phyloP scores from a whole-genome alignment of 2,329 filamentous ascomycete species.

The Aspergillus flavus region DNA sequence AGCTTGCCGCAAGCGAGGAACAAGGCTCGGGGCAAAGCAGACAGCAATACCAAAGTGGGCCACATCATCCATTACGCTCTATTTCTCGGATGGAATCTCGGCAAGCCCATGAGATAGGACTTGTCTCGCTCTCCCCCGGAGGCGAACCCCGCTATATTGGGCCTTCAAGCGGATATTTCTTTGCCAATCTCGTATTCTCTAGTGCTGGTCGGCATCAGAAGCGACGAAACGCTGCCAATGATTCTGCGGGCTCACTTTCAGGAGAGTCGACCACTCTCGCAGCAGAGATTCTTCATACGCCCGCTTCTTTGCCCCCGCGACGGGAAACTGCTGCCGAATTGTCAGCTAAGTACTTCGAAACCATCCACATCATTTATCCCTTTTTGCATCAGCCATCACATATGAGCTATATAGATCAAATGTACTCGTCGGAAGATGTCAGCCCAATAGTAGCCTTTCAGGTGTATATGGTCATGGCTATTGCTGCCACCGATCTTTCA shows the following conservation, averaged over 20 bases:
- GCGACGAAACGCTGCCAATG: slow-evolving; percentile 7
- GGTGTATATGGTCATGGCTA: slow-evolving; percentile 57
- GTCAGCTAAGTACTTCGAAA: slow-evolving; percentile 52
- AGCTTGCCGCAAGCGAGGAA: background rate
- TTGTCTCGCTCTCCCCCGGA: slow-evolving; percentile 54
- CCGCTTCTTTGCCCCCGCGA: slow-evolving; percentile 29
- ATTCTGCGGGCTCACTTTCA: background rate
- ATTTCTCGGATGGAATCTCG: slow-evolving; percentile 7
- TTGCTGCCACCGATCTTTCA: slow-evolving; percentile 51
- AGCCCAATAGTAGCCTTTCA: slow-evolving; percentile 48
- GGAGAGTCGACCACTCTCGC: slow-evolving; percentile 26
- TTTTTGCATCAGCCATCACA: slow-evolving; percentile 53
- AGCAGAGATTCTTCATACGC: slow-evolving; percentile 31
- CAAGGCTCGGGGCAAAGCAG: background rate
- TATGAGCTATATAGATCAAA: slow-evolving; percentile 34
- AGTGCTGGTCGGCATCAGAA: slow-evolving; percentile 33
- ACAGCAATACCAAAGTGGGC: background rate
- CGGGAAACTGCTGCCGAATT: slow-evolving; percentile 46
- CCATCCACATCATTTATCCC: slow-evolving; percentile 53
- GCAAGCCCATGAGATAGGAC: slow-evolving; percentile 55
- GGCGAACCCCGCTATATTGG: slow-evolving; percentile 56
- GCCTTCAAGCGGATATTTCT: slow-evolving; percentile 58
- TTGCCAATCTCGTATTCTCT: slow-evolving; percentile 54
- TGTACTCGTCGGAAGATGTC: slow-evolving; percentile 35
- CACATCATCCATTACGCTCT: background rate